phyloP scores from a whole-genome alignment of 2,329 filamentous ascomycete genomes.

The Bipolaris bicolor region DNA sequence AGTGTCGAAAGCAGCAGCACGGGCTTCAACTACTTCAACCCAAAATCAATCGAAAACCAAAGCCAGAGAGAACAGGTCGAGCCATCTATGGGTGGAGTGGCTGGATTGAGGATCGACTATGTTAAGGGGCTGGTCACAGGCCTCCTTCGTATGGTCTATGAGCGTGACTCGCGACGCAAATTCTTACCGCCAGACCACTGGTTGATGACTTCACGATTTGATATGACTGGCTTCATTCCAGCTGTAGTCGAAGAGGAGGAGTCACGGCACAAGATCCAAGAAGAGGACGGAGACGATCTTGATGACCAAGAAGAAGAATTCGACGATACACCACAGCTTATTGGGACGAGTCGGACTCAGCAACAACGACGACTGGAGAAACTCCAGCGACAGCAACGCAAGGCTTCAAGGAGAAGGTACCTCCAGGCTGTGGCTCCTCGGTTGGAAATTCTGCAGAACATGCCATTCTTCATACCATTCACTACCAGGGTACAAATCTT shows the following conservation, averaged over 20 bases:
- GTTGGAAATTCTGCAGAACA: slow-evolving; percentile 88
- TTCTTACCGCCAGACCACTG: slow-evolving; percentile 87
- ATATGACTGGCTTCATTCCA: slow-evolving; percentile 86
- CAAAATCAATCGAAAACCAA: slow-evolving; percentile 28
- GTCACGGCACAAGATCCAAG: slow-evolving; percentile 70
- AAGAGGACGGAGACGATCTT: slow-evolving; percentile 65
- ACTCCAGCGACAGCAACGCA: slow-evolving; percentile 68
- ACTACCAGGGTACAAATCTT: slow-evolving; percentile 91
- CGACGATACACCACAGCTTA: slow-evolving; percentile 45
- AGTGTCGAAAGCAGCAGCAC: slow-evolving; percentile 58
- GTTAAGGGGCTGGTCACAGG: slow-evolving; percentile 81
- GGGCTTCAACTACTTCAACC: slow-evolving; percentile 46
- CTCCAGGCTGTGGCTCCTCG: slow-evolving; percentile 82
- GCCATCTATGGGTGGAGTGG: slow-evolving; percentile 64
- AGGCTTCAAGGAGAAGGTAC: slow-evolving; percentile 71
- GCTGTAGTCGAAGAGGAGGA: slow-evolving; percentile 90
- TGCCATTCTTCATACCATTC: slow-evolving; percentile 97
- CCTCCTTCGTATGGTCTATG: slow-evolving; percentile 85
- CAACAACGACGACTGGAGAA: slow-evolving; percentile 68
- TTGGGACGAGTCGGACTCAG: slow-evolving; percentile 66
- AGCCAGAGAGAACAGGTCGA: slow-evolving; percentile 38
- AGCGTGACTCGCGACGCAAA: slow-evolving; percentile 84
- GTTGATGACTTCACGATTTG: slow-evolving; percentile 88
- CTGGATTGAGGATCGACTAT: slow-evolving; percentile 77
- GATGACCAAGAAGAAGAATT: slow-evolving; percentile 51